Conservation (phyloP, 78 protist genomes). For the Dictyostelium brefeldianum region DNA sequence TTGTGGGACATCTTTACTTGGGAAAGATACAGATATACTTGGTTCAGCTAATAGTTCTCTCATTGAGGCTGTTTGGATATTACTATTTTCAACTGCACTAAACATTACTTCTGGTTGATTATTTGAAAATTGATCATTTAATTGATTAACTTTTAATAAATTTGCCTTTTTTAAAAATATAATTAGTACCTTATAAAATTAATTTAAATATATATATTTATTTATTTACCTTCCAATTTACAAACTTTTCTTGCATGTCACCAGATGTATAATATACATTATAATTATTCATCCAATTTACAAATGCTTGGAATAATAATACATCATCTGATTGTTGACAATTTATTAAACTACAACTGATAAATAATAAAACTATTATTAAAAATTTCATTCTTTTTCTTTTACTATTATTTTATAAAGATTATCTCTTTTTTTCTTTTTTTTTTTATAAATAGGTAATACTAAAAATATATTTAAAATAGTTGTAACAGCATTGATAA, state of each 20-base stretch:
- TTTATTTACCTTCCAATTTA: slow-evolving; percentile 35
- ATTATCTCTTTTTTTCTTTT: no score
- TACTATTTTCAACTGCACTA: not conserved
- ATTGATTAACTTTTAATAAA: not conserved
- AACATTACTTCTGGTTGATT: slow-evolving; percentile 18
- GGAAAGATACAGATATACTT: no score
- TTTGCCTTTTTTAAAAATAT: not conserved
- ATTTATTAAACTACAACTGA: not conserved
- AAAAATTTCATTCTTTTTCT: no score
- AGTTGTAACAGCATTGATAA: no score
- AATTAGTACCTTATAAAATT: not conserved
- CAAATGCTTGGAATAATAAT: slow-evolving; percentile 11
- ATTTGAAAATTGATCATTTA: not conserved
- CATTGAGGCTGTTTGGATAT: not conserved
- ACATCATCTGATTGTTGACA: slow-evolving; percentile 12
- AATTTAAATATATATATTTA: not conserved
- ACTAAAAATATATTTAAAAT: no score
- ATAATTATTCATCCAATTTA: slow-evolving; percentile 46
- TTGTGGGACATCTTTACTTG: no score
- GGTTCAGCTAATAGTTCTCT: no score
- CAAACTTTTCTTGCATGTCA: slow-evolving; percentile 13
- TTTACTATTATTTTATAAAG: no score
- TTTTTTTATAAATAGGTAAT: no score
- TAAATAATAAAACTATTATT: no score
- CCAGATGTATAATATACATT: not conserved